Percentiles rank a stretch among this genome's conserved stretches.
Evolutionary conservation across 1,139 yeast genomes (phyloP).

Genomic region (Protomyces inundatus): DNA sequence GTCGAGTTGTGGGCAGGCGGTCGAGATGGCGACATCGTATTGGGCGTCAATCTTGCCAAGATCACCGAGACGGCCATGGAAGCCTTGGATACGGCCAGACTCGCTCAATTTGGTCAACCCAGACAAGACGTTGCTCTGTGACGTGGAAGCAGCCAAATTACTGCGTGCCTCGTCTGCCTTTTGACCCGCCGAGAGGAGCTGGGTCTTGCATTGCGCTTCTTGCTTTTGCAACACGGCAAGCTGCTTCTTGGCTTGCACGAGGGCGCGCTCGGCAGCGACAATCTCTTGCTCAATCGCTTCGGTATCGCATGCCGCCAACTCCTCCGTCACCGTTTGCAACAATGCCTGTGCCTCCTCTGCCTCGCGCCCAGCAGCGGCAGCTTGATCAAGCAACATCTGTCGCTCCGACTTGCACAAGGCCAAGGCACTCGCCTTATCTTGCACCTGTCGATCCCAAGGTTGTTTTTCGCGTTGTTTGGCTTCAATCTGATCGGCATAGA

Average conservation of each 20-base stretch:
- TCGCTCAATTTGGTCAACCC: conserved; percentile 65
- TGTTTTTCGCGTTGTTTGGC: conserved; percentile 59
- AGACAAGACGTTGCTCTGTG: conserved; percentile 66
- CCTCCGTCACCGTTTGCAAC: conserved; percentile 49
- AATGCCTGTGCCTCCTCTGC: conserved; percentile 45
- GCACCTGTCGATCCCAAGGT: conserved; percentile 76
- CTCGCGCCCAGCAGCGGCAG: conserved; percentile 44
- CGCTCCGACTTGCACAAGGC: conserved; percentile 62
- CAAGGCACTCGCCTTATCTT: conserved; percentile 60
- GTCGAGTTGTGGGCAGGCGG: conserved; percentile 88
- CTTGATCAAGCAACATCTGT: conserved; percentile 53
- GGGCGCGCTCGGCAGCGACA: not conserved
- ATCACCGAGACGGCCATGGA: conserved; percentile 73
- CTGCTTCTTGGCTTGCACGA: not conserved
- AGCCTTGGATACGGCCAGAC: conserved; percentile 80
- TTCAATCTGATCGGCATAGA: conserved; percentile 59
- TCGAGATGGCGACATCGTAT: conserved; percentile 89
- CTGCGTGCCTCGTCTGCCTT: conserved; percentile 61
- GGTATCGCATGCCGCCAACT: conserved; percentile 52
- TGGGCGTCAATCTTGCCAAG: conserved; percentile 80
- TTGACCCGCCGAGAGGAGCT: conserved; percentile 55
- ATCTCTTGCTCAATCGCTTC: conserved; percentile 1
- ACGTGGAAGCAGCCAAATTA: conserved; percentile 53
- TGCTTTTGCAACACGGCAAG: conserved; percentile 45
- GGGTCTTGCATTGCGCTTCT: conserved; percentile 51